Percentiles rank a stretch among this genome's conserved stretches.
These are phyloP conservation scores for Thalassiosira ordinaria DNA, from an alignment of 352 stramenopile genomes.

Conservation along the genomic window DNA sequence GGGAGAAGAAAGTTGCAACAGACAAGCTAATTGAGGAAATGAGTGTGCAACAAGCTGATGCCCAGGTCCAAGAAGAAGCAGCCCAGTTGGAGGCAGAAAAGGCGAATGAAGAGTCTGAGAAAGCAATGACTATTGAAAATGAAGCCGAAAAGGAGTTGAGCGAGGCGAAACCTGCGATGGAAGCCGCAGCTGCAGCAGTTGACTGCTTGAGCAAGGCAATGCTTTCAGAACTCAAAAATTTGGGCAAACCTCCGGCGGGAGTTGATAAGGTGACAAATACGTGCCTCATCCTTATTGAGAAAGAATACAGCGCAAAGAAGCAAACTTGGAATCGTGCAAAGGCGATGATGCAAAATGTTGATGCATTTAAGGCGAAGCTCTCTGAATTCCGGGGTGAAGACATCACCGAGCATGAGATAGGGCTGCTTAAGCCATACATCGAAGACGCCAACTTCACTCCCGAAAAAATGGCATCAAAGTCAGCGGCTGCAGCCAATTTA, in stretches of 20 bases:
- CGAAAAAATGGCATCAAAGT: slow-evolving; percentile 97
- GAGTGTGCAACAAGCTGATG: slow-evolving; percentile 90
- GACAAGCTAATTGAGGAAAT: slow-evolving; percentile 94
- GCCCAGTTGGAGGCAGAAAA: slow-evolving; percentile 94
- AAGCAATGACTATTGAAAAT: slow-evolving; percentile 92
- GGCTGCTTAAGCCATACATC: slow-evolving; percentile 91
- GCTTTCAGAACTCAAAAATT: slow-evolving; percentile 96
- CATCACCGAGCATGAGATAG: slow-evolving; percentile 94
- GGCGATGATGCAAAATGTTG: slow-evolving; percentile 99
- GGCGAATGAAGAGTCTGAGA: slow-evolving; percentile 91
- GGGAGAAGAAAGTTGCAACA: slow-evolving; percentile 94
- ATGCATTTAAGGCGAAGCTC: slow-evolving; percentile 92
- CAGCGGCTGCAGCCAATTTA: slow-evolving; percentile 94
- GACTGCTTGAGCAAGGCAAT: slow-evolving; percentile 96
- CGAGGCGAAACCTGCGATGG: slow-evolving; percentile 96
- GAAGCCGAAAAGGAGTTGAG: slow-evolving; percentile 93
- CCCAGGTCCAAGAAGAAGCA: slow-evolving; percentile 94
- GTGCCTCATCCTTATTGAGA: slow-evolving; percentile 96
- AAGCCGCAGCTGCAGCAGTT: slow-evolving; percentile 93
- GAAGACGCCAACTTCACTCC: slow-evolving; percentile 93
- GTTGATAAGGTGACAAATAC: slow-evolving; percentile 96
- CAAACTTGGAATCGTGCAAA: slow-evolving; percentile 94
- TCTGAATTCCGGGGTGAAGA: slow-evolving; percentile 93
- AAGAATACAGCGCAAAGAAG: slow-evolving; percentile 98
- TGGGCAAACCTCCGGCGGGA: slow-evolving; percentile 93